Evolutionary conservation across 495 filamentous ascomycete genomes (phyloP).

Genomic region (Margaritispora aquatica): DNA sequence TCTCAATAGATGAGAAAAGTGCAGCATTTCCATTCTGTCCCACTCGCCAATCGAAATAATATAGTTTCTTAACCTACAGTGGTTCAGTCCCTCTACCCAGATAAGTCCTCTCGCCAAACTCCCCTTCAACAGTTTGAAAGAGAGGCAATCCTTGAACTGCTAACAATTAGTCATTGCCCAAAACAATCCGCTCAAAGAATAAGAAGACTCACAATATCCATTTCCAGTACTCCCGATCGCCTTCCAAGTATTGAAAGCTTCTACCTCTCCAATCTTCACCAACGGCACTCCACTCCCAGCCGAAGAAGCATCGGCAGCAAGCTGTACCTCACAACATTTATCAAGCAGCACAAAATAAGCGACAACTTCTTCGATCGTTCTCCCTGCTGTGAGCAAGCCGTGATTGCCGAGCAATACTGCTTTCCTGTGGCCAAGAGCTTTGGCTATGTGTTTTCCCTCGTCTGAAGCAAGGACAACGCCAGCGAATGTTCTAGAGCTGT

Average conservation of each 20-base stretch:
- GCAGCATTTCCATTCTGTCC: no score
- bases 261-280: constrained; percentile 57
- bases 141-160: constrained; percentile 17
- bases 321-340: constrained; percentile 66
- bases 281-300: constrained; percentile 42
- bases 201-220: constrained; percentile 9
- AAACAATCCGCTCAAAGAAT: neutral
- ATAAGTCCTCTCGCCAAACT: constrained; percentile 25
- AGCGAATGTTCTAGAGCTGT: constrained; percentile 44
- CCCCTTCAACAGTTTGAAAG: constrained; percentile 23
- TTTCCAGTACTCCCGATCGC: constrained; percentile 2
- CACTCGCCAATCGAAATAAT: no score
- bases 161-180: neutral
- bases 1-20: no score
- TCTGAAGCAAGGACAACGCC: constrained; percentile 64
- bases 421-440: constrained; percentile 55
- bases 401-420: constrained; percentile 67
- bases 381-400: constrained; percentile 41
- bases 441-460: constrained; percentile 62
- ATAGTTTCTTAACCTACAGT: neutral
- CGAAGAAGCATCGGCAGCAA: constrained; percentile 70
- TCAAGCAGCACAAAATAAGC: constrained; percentile 70
- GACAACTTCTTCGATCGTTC: constrained; percentile 50
- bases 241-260: constrained; percentile 53
- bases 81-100: constrained; percentile 25